A percentile compares a stretch with the other conserved stretches of the same genome.
Evolutionary conservation across 352 stramenopile genomes (phyloP).

Genomic region (Aphanomyces cochlioides): DNA sequence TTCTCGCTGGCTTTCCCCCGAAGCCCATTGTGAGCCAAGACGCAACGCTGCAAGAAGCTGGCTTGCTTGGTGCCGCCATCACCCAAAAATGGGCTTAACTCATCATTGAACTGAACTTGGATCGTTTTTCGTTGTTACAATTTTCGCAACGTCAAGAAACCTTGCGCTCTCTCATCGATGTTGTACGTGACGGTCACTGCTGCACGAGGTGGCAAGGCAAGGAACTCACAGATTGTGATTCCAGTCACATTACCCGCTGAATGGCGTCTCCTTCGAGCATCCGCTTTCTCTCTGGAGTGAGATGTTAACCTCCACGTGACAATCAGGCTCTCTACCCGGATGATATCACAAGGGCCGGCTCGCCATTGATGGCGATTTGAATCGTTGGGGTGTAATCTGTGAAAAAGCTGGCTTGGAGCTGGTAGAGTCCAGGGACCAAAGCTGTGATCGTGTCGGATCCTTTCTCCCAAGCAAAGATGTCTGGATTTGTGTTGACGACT

Average conservation of each 20-base stretch:
- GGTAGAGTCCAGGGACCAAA: conserved; percentile 49
- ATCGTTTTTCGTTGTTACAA: conserved; percentile 35
- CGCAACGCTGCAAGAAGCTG: conserved; percentile 86
- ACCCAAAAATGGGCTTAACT: conserved; percentile 73
- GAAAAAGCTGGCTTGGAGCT: conserved; percentile 69
- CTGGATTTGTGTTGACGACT: conserved; percentile 59
- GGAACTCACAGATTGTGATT: conserved; percentile 48
- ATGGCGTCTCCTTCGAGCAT: conserved; percentile 42
- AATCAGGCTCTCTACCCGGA: too few relatives aligned
- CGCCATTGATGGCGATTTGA: conserved; percentile 58
- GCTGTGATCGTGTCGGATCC: conserved; percentile 48
- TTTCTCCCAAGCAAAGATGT: conserved; percentile 64
- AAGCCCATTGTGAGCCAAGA: conserved; percentile 78
- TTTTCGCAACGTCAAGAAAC: conserved; percentile 70
- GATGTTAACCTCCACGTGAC: too few relatives aligned
- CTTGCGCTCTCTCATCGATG: conserved; percentile 62
- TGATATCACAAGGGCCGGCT: conserved; percentile 40
- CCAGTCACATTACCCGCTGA: conserved; percentile 57
- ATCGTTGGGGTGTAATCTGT: conserved; percentile 51
- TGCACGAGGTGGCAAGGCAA: conserved; percentile 53
- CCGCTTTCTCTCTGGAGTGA: not conserved
- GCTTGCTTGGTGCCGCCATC: conserved; percentile 88
- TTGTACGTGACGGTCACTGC: conserved; percentile 55
- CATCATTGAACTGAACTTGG: not conserved
- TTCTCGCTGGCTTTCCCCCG: conserved; percentile 91